Evolutionary conservation across 768 basidiomycete species (phyloP), one percentile per base, ranked within the genome.

Genomic region (Russula olivacea): DNA sequence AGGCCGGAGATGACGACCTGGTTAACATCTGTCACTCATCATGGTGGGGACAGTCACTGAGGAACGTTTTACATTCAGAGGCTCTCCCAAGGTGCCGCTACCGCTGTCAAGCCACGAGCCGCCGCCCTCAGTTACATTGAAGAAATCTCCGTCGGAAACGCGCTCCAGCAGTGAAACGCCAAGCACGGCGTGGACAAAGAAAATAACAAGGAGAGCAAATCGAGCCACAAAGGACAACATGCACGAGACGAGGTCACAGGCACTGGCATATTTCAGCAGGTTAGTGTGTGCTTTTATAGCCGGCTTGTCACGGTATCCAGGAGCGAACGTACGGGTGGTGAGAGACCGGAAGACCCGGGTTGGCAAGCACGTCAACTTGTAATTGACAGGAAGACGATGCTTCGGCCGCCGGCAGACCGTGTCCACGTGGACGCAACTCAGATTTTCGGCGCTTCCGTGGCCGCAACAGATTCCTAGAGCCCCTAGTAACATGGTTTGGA

Each of bases 1-100:
- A 78, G 67, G 0, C 81, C 85, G 4, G 87, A 89, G 58, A 89
- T 80, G 66, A 89, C 87, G 53, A 88, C 78, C 80, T 81, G 41
- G 34, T 43, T 43, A 45, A 50, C 23, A 14, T 32, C 28, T 47
- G 57, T 55, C 40, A 48, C 17, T 41, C 25, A 19, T 40, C 28
- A 23, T 41, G 32, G n/a, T 32, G 14, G 4, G 9, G 15, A 38
- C 7, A 50, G 9, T 53, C 59, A 61, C 41, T 19, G n/a, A 8
- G 19, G 1, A 23, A 34, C 9, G 12, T 57, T 68, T 36, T 57
- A 78, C 81, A 71, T 85, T 77, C 67, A 82, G 63, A 14, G 79
- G 76, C 70, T 76, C 78, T 17, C 77, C 81, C 4, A 74, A 70
- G 52, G 76, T 77, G 34, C 34, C 51, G 9, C 70, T 69, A 17